phyloP scores from a whole-genome alignment of 192 early-diverging fungal genomes.

The Radiomyces spectabilis region DNA sequence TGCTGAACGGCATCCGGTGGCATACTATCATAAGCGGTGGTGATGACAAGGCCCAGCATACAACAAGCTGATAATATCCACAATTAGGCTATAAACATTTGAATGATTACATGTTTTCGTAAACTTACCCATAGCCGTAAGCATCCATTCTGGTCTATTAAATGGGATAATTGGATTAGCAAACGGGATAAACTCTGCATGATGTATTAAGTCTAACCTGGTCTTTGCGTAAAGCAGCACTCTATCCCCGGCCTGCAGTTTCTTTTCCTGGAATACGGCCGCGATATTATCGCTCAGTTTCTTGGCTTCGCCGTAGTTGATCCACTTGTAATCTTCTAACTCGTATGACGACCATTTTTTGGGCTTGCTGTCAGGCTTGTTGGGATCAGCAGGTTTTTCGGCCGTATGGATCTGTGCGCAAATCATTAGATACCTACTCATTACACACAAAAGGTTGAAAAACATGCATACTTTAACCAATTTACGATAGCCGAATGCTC shows the following conservation, averaged over 20 bases:
- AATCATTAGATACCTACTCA: too few relatives aligned
- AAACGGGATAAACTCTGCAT: not conserved
- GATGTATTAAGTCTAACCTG: conserved; percentile 19
- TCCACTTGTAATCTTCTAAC: conserved; percentile 60
- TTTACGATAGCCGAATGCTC: conserved; percentile 28
- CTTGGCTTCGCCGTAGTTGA: conserved; percentile 52
- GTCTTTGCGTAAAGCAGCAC: conserved; percentile 43
- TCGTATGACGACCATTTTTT: conserved; percentile 72
- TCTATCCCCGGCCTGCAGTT: conserved; percentile 33
- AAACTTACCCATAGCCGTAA: conserved; percentile 20
- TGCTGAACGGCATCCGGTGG: conserved; percentile 64
- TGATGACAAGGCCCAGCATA: conserved; percentile 52
- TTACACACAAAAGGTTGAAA: not conserved
- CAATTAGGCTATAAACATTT: not conserved
- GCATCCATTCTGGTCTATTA: conserved; percentile 19
- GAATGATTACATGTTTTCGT: not conserved
- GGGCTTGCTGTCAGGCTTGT: conserved; percentile 25
- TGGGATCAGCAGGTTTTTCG: not conserved
- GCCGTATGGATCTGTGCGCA: conserved; percentile 10
- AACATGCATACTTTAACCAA: conserved; percentile 27
- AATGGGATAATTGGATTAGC: not conserved
- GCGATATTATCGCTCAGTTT: conserved; percentile 35
- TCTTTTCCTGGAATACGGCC: conserved; percentile 44
- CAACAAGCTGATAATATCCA: conserved; percentile 28
- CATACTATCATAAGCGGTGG: conserved; percentile 72